Conservation (phyloP, 257 asterid species). For the Fraxinus anomala region DNA sequence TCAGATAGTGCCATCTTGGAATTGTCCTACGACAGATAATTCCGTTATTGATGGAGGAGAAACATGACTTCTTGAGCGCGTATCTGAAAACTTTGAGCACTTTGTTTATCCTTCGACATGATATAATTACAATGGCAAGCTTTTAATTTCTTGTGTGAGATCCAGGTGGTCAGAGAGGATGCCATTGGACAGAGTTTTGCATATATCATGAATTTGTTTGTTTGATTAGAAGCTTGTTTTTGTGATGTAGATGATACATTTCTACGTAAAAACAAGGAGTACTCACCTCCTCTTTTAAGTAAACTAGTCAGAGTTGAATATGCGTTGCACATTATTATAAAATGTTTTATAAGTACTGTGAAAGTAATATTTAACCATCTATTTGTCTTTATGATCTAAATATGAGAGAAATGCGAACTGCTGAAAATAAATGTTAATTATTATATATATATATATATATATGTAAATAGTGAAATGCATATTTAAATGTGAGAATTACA, state of each 20-base stretch:
- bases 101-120: constrained; percentile 21
- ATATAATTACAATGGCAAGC: constrained; percentile 17
- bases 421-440: too few relatives aligned
- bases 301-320: neutral
- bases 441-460: too few relatives aligned
- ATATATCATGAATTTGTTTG: constrained; percentile 16
- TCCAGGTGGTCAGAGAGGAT: constrained; percentile 18
- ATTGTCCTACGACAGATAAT: constrained; percentile 15
- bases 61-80: constrained; percentile 17
- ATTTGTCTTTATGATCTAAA: too few relatives aligned
- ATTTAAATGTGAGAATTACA: too few relatives aligned
- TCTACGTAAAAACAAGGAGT: neutral
- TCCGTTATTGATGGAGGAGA: constrained; percentile 12
- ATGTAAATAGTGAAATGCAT: too few relatives aligned
- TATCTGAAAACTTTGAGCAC: constrained; percentile 12
- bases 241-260: constrained; percentile 12
- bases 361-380: too few relatives aligned
- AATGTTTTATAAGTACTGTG: too few relatives aligned
- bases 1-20: constrained; percentile 34
- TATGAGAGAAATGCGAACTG: too few relatives aligned
- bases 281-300: neutral
- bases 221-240: neutral
- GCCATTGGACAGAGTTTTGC: constrained; percentile 10
- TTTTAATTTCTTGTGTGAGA: constrained; percentile 8
- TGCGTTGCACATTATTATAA: too few relatives aligned